Evolutionary conservation across 2,329 filamentous ascomycete genomes (phyloP).

Genomic region (Aureobasidium sp.): DNA sequence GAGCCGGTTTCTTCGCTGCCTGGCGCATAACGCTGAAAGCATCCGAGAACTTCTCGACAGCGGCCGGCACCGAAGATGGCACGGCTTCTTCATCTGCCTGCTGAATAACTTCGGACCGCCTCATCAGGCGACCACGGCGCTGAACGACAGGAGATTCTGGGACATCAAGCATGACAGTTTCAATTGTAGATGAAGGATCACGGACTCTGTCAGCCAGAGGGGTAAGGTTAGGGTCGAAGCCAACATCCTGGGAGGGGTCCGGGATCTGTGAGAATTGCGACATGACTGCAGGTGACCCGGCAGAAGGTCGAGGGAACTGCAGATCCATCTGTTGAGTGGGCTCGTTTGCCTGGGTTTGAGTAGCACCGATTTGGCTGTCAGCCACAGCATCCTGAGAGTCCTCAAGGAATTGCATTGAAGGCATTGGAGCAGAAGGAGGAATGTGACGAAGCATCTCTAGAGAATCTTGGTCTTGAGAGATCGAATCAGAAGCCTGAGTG

Average conservation of each 20-base stretch:
- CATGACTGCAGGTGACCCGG: constrained; percentile 28
- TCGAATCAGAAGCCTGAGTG: constrained; percentile 34
- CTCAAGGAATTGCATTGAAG: constrained; percentile 33
- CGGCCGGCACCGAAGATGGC: constrained; percentile 15
- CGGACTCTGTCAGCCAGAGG: constrained; percentile 44
- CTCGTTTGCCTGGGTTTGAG: constrained; percentile 24
- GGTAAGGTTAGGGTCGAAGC: constrained; percentile 74
- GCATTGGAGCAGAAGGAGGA: constrained; percentile 35
- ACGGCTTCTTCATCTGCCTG: constrained; percentile 50
- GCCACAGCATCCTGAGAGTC: constrained; percentile 39
- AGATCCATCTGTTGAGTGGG: constrained; percentile 41
- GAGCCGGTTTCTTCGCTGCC: constrained; percentile 59
- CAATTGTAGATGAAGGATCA: constrained; percentile 72
- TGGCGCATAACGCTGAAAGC: constrained; percentile 80
- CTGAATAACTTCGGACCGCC: constrained; percentile 45
- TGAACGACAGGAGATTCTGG: constrained; percentile 72
- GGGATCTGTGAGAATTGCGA: constrained; percentile 74
- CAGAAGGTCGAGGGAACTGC: constrained; percentile 35
- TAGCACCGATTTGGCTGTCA: constrained; percentile 24
- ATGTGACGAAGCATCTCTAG: constrained; percentile 37
- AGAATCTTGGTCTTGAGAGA: constrained; percentile 50
- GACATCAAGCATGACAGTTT: constrained; percentile 68
- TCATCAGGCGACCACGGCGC: constrained; percentile 55
- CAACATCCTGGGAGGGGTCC: constrained; percentile 83
- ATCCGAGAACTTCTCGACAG: constrained; percentile 37